Conservation (phyloP, 2,329 filamentous ascomycete species). For the Fusarium aywerte region DNA sequence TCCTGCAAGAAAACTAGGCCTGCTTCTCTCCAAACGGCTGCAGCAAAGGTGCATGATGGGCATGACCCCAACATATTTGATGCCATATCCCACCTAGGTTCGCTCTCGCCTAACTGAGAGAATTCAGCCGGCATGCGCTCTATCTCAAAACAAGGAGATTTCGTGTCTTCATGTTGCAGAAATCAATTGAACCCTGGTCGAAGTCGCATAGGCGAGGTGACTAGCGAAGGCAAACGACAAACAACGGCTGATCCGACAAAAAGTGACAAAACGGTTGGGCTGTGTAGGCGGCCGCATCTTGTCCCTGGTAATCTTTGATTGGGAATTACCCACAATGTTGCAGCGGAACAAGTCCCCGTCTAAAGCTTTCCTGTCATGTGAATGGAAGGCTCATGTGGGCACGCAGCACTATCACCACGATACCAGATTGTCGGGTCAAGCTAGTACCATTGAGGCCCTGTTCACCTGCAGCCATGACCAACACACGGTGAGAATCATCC, state of each 20-base stretch:
- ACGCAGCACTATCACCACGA: conserved; percentile 30
- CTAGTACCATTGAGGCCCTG: conserved; percentile 16
- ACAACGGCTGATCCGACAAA: not conserved
- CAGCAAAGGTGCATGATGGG: conserved; percentile 10
- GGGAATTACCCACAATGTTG: conserved; percentile 15
- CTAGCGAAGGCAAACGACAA: conserved; percentile 12
- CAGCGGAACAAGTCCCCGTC: conserved; percentile 38
- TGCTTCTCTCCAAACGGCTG: conserved; percentile 14
- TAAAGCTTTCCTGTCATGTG: conserved; percentile 43
- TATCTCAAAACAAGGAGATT: not conserved
- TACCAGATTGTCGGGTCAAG: conserved; percentile 45
- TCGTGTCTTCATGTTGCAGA: not conserved
- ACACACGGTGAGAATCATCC: conserved; percentile 18
- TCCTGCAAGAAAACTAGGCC: conserved; percentile 14
- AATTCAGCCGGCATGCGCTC: not conserved
- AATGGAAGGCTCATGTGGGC: conserved; percentile 41
- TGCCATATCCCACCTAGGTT: not conserved
- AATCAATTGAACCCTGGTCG: conserved; percentile 11
- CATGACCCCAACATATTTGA: conserved; percentile 15
- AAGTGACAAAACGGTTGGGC: not conserved
- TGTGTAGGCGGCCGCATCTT: conserved; percentile 17
- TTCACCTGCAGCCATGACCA: conserved; percentile 20
- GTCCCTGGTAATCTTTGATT: conserved; percentile 2
- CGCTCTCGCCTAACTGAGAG: not conserved
- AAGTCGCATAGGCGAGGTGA: not conserved